Evolutionary conservation across 2,329 filamentous ascomycete genomes (phyloP), one percentile per base, ranked within the genome.

Genomic region (Aspergillus calidoustus): DNA sequence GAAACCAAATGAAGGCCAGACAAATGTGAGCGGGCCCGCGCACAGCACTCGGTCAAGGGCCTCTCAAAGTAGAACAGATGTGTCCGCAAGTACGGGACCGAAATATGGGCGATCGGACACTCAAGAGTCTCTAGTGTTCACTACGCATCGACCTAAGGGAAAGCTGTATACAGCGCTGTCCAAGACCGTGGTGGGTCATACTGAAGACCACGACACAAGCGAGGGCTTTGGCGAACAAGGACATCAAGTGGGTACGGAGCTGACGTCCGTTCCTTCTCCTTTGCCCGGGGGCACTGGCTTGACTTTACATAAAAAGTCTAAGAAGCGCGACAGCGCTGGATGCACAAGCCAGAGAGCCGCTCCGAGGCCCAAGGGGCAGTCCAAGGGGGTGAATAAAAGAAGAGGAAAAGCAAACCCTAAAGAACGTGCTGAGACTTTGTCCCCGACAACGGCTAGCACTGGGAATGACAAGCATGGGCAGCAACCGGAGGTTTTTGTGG

Each of bases 171-270:
- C 55, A 46, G 34, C 62, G 4, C 58, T 60, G 13, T 54, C 60
- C 6, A 66, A 67, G 46, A 53, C 46, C 4, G 57, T 64, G 17
- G 68, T 75, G 15, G 70, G 75, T 53, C 74, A 71, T 73, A 70
- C 72, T 51, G 71, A 76, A 64, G 71, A 72, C 31, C 62, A 74
- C 43, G 68, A 71, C 15, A 68, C 67, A 28, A 75, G 68, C 34
- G 67, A 69, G 13, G 65, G 66, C 7, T 67, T 65, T 15, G 31
- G 59, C 23, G 57, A 56, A 31, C n/a, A 22, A 6, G 51, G 41
- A 43, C 22, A 6, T n/a, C n/a, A 43, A 7, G 61, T 54, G 23
- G 51, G 53, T 19, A 17, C 44, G 11, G 63, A 63, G 52, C 19
- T 59, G 25, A 65, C 65, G 3, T 65, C 62, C 1, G 54, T 68